These are phyloP conservation scores for Neurospora sp. DNA, from an alignment of 2,329 filamentous ascomycete species.

Conservation along the genomic window DNA sequence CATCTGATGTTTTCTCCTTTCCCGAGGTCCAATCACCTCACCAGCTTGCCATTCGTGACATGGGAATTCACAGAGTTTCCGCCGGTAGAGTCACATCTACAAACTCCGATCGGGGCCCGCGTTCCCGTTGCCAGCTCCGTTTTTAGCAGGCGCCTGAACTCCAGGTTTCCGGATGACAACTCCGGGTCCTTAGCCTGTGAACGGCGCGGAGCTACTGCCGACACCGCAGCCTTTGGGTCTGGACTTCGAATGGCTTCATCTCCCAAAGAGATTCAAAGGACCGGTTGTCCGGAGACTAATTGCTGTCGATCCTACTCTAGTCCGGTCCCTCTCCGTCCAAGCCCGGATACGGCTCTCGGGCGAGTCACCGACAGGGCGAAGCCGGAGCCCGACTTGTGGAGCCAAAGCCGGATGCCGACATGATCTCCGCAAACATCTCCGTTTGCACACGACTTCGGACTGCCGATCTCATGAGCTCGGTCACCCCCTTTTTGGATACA, in stretches of 20 bases:
- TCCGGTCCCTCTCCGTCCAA: background rate
- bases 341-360: background rate
- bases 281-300: background rate
- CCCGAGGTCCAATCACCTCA: background rate
- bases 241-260: background rate
- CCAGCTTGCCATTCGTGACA: background rate
- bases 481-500: background rate
- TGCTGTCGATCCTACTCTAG: background rate
- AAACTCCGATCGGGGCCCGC: background rate
- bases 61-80: background rate
- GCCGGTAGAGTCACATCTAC: background rate
- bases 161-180: background rate
- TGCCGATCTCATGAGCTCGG: background rate
- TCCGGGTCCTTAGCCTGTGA: background rate
- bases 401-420: background rate
- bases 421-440: background rate
- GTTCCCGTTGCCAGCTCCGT: background rate
- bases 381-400: background rate
- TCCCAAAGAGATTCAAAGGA: background rate
- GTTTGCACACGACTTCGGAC: background rate
- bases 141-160: background rate
- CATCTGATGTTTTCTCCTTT: background rate
- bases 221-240: background rate
- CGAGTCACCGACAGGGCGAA: background rate
- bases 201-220: background rate